Base-by-base conservation (phyloP, 139 green algal genomes). In the Edaphochlamys debaryana region DNA sequence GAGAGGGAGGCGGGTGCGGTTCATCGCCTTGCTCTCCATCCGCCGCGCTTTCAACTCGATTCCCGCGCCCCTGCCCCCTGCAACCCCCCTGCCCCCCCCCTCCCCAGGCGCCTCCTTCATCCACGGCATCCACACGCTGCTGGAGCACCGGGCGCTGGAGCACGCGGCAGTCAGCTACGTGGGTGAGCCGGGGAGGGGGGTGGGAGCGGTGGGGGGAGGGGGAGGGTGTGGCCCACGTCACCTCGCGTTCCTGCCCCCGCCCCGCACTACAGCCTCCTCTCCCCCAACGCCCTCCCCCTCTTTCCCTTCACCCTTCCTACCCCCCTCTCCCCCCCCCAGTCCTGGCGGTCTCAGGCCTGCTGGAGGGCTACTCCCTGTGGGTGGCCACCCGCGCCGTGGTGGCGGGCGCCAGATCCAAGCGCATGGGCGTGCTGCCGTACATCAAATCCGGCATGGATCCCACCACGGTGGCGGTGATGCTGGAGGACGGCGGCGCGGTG, bases 401-500 rank as follows among this genome's bases (percentile, higher is more conserved):
- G 17, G 38, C 52, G 0, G 90, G 92, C 4, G 94, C 94, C 17
- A 60, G 69, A 5, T 63, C 78, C 13, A 77, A 82, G n/a, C 87
- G 89, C 64, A 91, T 95, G 80, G 67, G 67, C 8, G 60, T 97
- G 32, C 69, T 79, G 34, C 45, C 90, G 38, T 86, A 80, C 80
- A 60, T 86, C 30, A 85, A 74, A 41, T 89, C 87, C 22, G 94
- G 93, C 48, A 82, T 88, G 52, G 96, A 99, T 89, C 96, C 96
- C 36, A 97, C 96, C 64, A 93, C 93, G 30, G 90, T 96, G 63
- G 95, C 95, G 9, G 94, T 99, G 40, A 87, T 99, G 89, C 82
- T 95, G 87, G 96, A 99, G 86, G 96, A 99, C 62, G 90, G 89
- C n/a, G 95, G 90, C 48, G 95, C 95, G 38, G 94, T 96, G 32